phyloP scores from a whole-genome alignment of 2,329 filamentous ascomycete genomes.

The Hymenotorrendiella dingleyae region DNA sequence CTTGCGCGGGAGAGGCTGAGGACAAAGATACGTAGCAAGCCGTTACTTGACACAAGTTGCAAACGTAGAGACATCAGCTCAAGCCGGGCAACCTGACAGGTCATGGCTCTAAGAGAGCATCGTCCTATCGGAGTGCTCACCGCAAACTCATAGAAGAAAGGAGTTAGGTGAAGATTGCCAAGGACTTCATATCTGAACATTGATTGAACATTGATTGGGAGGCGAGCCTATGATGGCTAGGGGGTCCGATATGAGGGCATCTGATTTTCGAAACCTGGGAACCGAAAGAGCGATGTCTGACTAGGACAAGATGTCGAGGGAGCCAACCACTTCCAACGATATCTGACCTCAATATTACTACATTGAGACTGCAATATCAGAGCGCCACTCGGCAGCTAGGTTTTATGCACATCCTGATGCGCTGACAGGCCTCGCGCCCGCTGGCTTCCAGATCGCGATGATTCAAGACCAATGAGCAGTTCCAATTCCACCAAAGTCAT shows the following conservation, averaged over 20 bases:
- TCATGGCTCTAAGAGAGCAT: not conserved
- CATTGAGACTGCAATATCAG: not conserved
- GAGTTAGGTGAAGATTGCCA: not conserved
- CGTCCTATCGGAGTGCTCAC: not conserved
- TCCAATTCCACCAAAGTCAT: no score
- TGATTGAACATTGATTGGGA: conserved; percentile 3
- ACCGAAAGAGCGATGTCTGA: not conserved
- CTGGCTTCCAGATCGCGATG: no score
- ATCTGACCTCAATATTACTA: not conserved
- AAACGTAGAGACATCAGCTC: not conserved
- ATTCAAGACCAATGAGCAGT: no score
- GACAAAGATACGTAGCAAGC: not conserved
- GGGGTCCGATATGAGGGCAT: not conserved
- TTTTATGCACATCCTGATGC: not conserved
- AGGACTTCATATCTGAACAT: not conserved
- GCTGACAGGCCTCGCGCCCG: not conserved
- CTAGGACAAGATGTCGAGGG: not conserved
- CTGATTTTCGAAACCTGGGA: not conserved
- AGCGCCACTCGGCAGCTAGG: conserved; percentile 1
- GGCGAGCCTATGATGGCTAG: not conserved
- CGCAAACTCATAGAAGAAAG: not conserved
- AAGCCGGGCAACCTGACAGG: not conserved
- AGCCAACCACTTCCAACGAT: not conserved
- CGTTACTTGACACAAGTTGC: not conserved
- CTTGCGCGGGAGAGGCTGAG: not conserved